A percentile compares a stretch with the other conserved stretches of the same genome.
Evolutionary conservation across 2,329 filamentous ascomycete genomes (phyloP).

Genomic region (Celoporthe dispersa): DNA sequence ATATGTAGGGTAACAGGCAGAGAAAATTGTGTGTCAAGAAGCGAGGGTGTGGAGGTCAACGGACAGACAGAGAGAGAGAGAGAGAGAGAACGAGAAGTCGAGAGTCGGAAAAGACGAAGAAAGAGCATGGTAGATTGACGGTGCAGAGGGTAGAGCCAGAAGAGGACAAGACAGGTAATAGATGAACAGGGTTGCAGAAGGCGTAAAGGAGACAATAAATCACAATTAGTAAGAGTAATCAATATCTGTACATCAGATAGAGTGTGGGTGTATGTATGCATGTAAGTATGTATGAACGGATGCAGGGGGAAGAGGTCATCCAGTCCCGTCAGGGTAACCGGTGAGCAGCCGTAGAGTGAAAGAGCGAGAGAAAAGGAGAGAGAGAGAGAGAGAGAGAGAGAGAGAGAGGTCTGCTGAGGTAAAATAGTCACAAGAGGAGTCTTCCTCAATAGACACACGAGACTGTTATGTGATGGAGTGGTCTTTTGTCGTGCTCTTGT

Average conservation of each 20-base stretch:
- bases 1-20: slow-evolving; percentile 8
- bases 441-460: background rate
- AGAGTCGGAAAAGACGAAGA: background rate
- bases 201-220: background rate
- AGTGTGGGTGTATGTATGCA: background rate
- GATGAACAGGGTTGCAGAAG: background rate
- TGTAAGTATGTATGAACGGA: background rate
- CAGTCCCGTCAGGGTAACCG: background rate
- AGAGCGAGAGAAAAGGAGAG: too few relatives aligned
- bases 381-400: too few relatives aligned
- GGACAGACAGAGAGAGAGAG: background rate
- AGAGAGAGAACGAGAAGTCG: background rate
- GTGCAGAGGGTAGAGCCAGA: background rate
- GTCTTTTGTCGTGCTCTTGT: background rate
- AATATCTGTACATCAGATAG: background rate
- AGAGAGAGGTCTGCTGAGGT: background rate
- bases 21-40: background rate
- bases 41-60: background rate
- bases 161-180: background rate
- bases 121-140: background rate
- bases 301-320: slow-evolving; percentile 1
- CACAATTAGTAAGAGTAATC: slow-evolving; percentile 1
- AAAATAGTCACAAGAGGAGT: background rate
- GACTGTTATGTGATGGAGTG: background rate
- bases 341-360: too few relatives aligned